Conservation (phyloP, 1,139 yeast genomes). For the Kazachstania sp. region DNA sequence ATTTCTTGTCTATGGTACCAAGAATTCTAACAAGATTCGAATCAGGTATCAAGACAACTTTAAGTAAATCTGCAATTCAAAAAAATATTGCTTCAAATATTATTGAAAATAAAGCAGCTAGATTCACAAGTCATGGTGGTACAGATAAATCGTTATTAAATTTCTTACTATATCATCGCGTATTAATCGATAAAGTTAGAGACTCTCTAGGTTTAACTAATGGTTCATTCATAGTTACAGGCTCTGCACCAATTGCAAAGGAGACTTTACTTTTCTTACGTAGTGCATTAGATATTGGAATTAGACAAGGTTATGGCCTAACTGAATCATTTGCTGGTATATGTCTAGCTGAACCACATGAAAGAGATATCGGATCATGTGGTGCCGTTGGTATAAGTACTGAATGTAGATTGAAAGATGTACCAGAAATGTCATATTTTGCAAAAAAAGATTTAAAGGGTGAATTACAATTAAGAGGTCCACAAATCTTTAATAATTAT, state of each 20-base stretch:
- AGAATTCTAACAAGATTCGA: slow-evolving; percentile 58
- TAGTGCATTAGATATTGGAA: slow-evolving; percentile 49
- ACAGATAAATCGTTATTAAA: slow-evolving; percentile 29
- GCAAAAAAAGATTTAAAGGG: slow-evolving; percentile 42
- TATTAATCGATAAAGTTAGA: slow-evolving; percentile 46
- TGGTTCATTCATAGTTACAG: slow-evolving; percentile 40
- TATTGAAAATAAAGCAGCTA: slow-evolving; percentile 34
- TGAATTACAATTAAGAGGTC: slow-evolving; percentile 61
- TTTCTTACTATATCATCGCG: slow-evolving; percentile 36
- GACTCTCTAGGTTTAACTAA: slow-evolving; percentile 51
- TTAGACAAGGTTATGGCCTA: slow-evolving; percentile 68
- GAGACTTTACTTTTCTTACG: slow-evolving; percentile 54
- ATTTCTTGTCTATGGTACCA: slow-evolving; percentile 51
- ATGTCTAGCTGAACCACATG: slow-evolving; percentile 37
- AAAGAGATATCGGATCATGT: slow-evolving; percentile 51
- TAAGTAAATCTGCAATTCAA: slow-evolving; percentile 26
- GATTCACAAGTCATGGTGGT: slow-evolving; percentile 33
- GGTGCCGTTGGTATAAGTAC: slow-evolving; percentile 48
- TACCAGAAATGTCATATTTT: slow-evolving; percentile 60
- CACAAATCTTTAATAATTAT: slow-evolving; percentile 54
- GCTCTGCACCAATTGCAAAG: slow-evolving; percentile 68
- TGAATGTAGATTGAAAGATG: slow-evolving; percentile 55
- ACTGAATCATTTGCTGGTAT: slow-evolving; percentile 73
- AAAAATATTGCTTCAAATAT: slow-evolving; percentile 32
- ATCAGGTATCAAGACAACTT: slow-evolving; percentile 38